phyloP scores from a whole-genome alignment of 2,329 filamentous ascomycete genomes.

The Venturia oleaginea region DNA sequence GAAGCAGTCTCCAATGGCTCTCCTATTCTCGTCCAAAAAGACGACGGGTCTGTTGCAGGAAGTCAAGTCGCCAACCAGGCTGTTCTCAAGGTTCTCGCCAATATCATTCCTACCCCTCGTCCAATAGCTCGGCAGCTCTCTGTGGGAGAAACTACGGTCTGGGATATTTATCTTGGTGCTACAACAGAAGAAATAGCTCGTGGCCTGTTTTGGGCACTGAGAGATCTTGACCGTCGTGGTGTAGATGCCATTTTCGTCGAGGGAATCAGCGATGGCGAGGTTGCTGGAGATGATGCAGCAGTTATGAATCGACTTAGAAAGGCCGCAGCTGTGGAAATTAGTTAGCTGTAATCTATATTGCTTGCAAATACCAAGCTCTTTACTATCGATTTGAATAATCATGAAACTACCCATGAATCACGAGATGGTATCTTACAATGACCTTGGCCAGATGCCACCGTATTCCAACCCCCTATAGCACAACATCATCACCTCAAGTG shows the following conservation, averaged over 20 bases:
- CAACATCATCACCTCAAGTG: not conserved
- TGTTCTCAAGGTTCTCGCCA: not conserved
- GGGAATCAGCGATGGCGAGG: conserved; percentile 59
- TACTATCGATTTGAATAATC: not conserved
- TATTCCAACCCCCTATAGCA: not conserved
- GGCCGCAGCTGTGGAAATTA: conserved; percentile 30
- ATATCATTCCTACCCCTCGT: conserved; percentile 6
- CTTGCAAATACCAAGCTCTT: not conserved
- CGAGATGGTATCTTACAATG: not conserved
- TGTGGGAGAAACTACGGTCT: conserved; percentile 24
- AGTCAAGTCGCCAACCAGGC: not conserved
- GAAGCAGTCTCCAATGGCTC: not conserved
- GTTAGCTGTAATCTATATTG: not conserved
- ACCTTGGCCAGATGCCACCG: not conserved
- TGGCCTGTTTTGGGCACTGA: conserved; percentile 76
- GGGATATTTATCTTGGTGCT: conserved; percentile 66
- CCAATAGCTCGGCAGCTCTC: conserved; percentile 6
- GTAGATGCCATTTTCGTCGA: conserved; percentile 86
- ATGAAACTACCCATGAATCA: not conserved
- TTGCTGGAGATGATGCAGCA: conserved; percentile 71
- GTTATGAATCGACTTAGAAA: conserved; percentile 44
- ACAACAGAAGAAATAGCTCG: conserved; percentile 69
- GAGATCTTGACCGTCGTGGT: conserved; percentile 70
- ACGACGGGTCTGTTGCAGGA: not conserved
- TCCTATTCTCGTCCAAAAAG: not conserved